Base-by-base conservation (phyloP, 495 filamentous ascomycete species). In the Pyronema omphalodes region DNA sequence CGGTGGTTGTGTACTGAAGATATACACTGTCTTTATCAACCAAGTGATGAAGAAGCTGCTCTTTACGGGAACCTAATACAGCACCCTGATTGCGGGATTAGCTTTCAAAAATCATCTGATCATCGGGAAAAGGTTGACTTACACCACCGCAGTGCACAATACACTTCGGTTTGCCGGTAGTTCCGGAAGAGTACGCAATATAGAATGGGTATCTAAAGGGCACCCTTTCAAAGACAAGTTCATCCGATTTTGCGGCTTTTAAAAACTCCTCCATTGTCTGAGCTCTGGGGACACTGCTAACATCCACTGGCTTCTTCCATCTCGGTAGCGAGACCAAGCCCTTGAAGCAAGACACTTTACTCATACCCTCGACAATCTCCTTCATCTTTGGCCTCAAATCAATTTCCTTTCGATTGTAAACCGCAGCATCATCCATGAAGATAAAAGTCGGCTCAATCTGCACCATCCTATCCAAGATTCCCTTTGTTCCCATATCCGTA, bases 401-500 rank as follows among this genome's bases (percentile, higher is more conserved):
- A 11, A 83, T 71, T 5, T 67, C 73, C 67, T 83, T 84, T 11
- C 82, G 82, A 61, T 88, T 91, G 58, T 91, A 91, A 15, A 88
- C 68, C 1, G 84, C 74, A 12, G 71, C 73, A 59, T 91, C 84
- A 56, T 91, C 85, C 68, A 86, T 76, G 60, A 91, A 88, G 23
- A 91, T 67, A 58, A 74, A 82, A 63, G 73, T 73, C 35, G 83
- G 85, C 61, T 79, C 71, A 39, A 88, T 76, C 68, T 88, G 83
- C 44, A 78, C 66, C 51, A 84, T 67, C 19, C 85, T 71, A 66
- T 88, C 82, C 58, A 91, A 62, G 8, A 91, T 76, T 0, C 84
- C 85, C 59, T 80, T 79, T 36, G 78, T 76, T 0, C 83, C 83
- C 74, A 85, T 88, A 69, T 91, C 85, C 0, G 84, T 88, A 23